Base-by-base conservation (phyloP, 2,329 filamentous ascomycete genomes). In the Beauveria varroae region DNA sequence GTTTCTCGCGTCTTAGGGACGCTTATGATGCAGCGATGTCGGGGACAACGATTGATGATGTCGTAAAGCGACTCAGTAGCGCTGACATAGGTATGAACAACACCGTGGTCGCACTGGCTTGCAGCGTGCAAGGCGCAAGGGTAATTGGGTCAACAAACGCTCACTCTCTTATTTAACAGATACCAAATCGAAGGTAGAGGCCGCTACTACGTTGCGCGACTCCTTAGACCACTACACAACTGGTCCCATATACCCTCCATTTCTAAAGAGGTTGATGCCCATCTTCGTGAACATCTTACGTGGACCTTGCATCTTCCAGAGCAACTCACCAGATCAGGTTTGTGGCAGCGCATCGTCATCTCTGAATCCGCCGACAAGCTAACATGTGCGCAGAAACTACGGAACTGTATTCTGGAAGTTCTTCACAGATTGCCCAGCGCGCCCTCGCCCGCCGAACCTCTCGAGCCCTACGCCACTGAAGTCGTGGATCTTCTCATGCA, bases 401-500 rank as follows among this genome's bases (percentile, higher is more conserved):
- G 95, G 65, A 95, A 95, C 72, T 96, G 90, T 72, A 84, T 96
- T 54, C 87, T 99, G 67, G 96, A 99, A 75, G 96, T 97, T 67
- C 81, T 99, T 34, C 92, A 98, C 75, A 87, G 95, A 65, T 76
- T 99, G 51, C 86, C 86, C 6, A 81, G 92, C 75, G 67, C 87
- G 79, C 82, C 79, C n/a, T 85, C 82, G 44, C 88, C 91, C 2
- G 76, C 86, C 59, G 92, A 97, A 68, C 86, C 86, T 1, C 87
- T 97, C 75, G 93, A 98, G 72, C 89, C 88, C 0, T 96, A 93
- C 74, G 93, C 93, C 44, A 84, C 87, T 65, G 91, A 96, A 71
- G 87, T 96, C 63, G 91, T 97, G 63, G 93, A 97, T 71, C 82
- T 96, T 66, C 82, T 98, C 65, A 93, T 98, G 86, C 84, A 85